These are phyloP conservation scores for Suillus discolor DNA, from an alignment of 768 basidiomycete genomes.

Conservation along the genomic window DNA sequence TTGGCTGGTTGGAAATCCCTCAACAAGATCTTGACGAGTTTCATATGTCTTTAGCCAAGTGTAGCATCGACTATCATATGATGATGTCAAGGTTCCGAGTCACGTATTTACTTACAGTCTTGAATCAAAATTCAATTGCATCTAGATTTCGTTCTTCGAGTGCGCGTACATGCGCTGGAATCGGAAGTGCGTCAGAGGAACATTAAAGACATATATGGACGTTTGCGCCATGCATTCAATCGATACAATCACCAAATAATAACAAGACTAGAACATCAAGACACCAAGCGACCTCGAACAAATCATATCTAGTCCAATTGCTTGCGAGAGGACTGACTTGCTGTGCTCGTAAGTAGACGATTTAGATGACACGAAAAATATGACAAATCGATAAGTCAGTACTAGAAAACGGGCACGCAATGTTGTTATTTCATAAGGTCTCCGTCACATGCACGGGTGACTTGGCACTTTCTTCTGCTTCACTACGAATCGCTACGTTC, in stretches of 20 bases:
- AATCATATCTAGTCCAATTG: not conserved
- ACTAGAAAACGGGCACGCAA: too few relatives aligned
- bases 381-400: too few relatives aligned
- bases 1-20: not conserved
- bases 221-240: constrained; percentile 57
- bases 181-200: constrained; percentile 35
- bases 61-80: not conserved
- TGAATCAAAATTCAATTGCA: constrained; percentile 18
- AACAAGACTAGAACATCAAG: not conserved
- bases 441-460: too few relatives aligned
- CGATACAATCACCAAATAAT: constrained; percentile 14
- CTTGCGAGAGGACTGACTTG: too few relatives aligned
- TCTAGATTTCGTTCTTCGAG: constrained; percentile 54
- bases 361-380: too few relatives aligned
- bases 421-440: too few relatives aligned
- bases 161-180: constrained; percentile 60
- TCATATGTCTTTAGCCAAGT: not conserved
- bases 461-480: too few relatives aligned
- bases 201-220: constrained; percentile 41
- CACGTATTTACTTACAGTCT: not conserved
- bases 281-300: not conserved
- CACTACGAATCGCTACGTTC: too few relatives aligned
- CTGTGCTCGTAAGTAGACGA: too few relatives aligned
- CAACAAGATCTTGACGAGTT: not conserved
- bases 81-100: not conserved